Base-by-base conservation (phyloP, 2,329 filamentous ascomycete species). In the Alternaria triticina region DNA sequence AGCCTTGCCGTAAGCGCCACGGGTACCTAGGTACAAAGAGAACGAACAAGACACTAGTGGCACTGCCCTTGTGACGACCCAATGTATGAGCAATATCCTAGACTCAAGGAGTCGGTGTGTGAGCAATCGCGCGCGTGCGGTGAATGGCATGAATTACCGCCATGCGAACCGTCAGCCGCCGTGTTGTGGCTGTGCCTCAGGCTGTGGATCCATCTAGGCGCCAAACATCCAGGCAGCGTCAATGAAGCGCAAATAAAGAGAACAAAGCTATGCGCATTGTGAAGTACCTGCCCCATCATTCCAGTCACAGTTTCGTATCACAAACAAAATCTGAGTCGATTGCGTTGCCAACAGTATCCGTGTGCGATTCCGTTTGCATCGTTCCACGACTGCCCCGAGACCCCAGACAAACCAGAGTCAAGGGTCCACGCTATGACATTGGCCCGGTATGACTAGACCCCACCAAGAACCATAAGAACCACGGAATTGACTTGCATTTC, bases 381-480 rank as follows among this genome's bases (percentile, higher is more conserved):
- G 45, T 57, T 52, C 43, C 36, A 51, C 46, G 9, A 43, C 17
- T 28, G 44, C 22, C 11, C 44, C n/a, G 43, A 51, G 33, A 51
- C 22, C 49, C 49, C 30, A 36, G 15, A 54, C 33, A 54, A 17
- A 40, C 22, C n/a, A 33, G 30, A 59, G 54, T 61, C 43, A 56
- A 27, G 43, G n/a, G 25, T 22, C 30, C 28, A 23, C 8, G 27
- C 20, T 15, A 64, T 67, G 57, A 59, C 54, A 64, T 63, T 70
- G 59, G 61, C 44, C 33, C 17, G 51, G 61, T 65, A 64, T 20
- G 54, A 51, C 20, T 22, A 44, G 46, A 40, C 66, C 66, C 68
- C 61, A 67, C 61, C 43, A 52, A 50, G 1, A 36, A 33, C 15
- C 25, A 59, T 61, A 59, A 51, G 33, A 59, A 25, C 22, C 59